Evolutionary conservation across 352 stramenopile genomes (phyloP), one percentile per base, ranked within the genome.

Genomic region (Elongisporangium senticosum): DNA sequence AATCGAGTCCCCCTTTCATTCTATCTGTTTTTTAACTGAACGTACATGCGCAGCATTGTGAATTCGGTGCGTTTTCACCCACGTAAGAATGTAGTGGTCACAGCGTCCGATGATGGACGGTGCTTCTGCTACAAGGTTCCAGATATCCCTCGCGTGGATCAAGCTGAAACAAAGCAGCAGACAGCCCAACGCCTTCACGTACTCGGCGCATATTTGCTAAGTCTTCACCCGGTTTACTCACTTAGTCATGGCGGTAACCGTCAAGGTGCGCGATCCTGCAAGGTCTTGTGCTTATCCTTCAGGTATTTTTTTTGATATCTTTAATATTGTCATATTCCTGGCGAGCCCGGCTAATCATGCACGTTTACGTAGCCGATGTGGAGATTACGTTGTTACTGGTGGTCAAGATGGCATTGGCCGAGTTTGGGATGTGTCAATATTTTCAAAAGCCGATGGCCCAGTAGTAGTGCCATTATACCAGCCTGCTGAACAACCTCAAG

Each of bases 371-470:
- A 93, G 78, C 83, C 91, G 63, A 28, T 96, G 60, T 74, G 95
- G 69, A 67, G 84, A 74, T 70, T 97, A 74, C 61, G 87, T 99
- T 53, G 89, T 90, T 4, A 98, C 95, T 24, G 96, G 95, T 6
- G 89, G 88, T 7, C 90, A 98, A 70, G 95, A 99, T 76, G 94
- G 90, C 49, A 83, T 98, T 15, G 90, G 79, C 43, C 81, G 92
- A 21, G 74, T 98, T 21, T 99, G 93, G 95, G 73, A 89, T 65
- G 84, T 90, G 49, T 85, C 77, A 7, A 64, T 87, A 20, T 65
- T 80, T 43, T 80, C 69, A 20, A 56, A 67, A 17, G 64, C 74
- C 8, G 61, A 84, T 37, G 76, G 74, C 3, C 76, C 76, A 57
- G 70, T 69, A 15, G 74, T 81, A 17, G 59, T 79, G 19, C 76